phyloP scores from a whole-genome alignment of 148 eudicot genomes.

The Euryodendron excelsum region DNA sequence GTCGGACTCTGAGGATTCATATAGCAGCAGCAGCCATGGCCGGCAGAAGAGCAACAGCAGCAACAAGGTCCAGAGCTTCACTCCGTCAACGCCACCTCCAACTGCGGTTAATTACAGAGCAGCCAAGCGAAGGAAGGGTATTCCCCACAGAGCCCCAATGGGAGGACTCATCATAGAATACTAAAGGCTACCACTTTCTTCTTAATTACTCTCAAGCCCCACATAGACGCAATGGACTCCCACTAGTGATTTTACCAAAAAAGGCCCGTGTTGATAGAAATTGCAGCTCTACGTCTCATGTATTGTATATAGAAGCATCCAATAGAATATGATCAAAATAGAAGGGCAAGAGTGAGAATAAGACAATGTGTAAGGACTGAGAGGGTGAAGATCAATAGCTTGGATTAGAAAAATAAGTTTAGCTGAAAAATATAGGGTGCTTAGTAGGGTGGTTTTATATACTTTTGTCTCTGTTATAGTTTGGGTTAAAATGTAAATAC shows the following conservation, averaged over 20 bases:
- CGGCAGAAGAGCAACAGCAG: constrained; percentile 22
- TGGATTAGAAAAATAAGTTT: neutral
- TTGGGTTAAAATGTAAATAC: constrained; percentile 17
- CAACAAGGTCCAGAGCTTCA: constrained; percentile 50
- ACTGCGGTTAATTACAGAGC: constrained; percentile 46
- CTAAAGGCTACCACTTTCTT: constrained; percentile 11
- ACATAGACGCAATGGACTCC: too few species aligned
- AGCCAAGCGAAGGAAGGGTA: constrained; percentile 89
- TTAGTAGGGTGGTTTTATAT: constrained; percentile 8
- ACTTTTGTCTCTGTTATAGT: neutral
- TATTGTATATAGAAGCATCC: constrained; percentile 21
- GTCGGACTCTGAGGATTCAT: constrained; percentile 68
- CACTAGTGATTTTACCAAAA: constrained; percentile 20
- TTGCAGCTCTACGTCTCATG: neutral
- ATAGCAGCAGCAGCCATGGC: constrained; percentile 47
- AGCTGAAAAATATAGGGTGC: constrained; percentile 13
- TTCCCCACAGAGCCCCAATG: constrained; percentile 93
- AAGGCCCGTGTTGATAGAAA: constrained; percentile 13
- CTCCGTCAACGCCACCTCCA: constrained; percentile 84
- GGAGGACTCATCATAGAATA: constrained; percentile 55
- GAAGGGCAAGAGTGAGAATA: constrained; percentile 18
- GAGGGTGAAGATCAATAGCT: neutral
- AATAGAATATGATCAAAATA: constrained; percentile 4
- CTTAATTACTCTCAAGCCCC: constrained; percentile 17
- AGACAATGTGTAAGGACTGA: constrained; percentile 15